Percentiles rank a stretch among this genome's conserved stretches.
Conservation (phyloP, 352 stramenopile species). For the Pythium guiyangense region DNA sequence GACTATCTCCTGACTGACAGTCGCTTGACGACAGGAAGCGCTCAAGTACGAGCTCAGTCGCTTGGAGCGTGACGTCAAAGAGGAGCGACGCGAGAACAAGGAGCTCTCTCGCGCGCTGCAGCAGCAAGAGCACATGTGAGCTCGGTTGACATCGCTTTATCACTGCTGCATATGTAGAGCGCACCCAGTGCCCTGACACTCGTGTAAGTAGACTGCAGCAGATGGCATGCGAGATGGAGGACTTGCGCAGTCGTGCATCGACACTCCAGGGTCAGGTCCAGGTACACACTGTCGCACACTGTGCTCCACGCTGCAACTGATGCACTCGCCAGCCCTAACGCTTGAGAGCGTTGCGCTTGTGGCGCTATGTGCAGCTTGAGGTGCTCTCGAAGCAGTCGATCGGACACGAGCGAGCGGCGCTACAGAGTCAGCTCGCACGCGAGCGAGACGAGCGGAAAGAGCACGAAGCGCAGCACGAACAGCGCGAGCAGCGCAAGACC, state of each 20-base stretch:
- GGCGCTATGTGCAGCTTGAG: slow-evolving; percentile 28
- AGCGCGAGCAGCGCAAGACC: slow-evolving; percentile 26
- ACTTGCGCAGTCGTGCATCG: slow-evolving; percentile 26
- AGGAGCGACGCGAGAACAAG: slow-evolving; percentile 29
- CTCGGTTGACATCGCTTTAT: not conserved
- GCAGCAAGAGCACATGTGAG: slow-evolving; percentile 26
- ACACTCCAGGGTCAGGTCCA: slow-evolving; percentile 49
- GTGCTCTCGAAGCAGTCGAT: slow-evolving; percentile 38
- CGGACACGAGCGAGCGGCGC: slow-evolving; percentile 35
- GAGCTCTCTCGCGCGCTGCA: slow-evolving; percentile 24
- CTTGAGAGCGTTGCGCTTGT: not conserved
- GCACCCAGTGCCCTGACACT: not conserved
- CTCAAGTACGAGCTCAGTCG: slow-evolving; percentile 25
- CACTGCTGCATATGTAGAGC: not conserved
- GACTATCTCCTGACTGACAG: no score
- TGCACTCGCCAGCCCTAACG: not conserved
- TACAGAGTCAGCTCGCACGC: slow-evolving; percentile 27
- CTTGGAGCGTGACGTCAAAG: slow-evolving; percentile 28
- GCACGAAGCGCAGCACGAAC: slow-evolving; percentile 17
- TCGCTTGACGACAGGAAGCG: slow-evolving; percentile 16
- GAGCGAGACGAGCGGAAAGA: slow-evolving; percentile 46
- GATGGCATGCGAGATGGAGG: slow-evolving; percentile 27
- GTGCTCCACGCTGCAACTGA: not conserved
- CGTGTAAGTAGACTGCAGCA: slow-evolving; percentile 16
- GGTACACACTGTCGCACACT: slow-evolving; percentile 11